Base-by-base conservation (phyloP, 2,329 filamentous ascomycete species). In the Penicillium sp. region DNA sequence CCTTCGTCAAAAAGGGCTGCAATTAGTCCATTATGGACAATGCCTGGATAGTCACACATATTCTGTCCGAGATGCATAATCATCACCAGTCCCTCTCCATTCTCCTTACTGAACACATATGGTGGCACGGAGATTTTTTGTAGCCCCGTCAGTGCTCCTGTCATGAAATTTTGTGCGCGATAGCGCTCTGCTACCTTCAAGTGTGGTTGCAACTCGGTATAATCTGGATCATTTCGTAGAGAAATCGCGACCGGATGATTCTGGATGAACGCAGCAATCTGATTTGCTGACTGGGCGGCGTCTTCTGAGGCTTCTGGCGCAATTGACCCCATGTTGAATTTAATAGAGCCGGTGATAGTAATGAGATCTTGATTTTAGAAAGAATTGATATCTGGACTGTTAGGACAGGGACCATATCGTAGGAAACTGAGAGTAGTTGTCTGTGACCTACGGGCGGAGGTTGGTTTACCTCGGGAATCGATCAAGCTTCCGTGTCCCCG, bases 1-100 rank as follows among this genome's bases (percentile, higher is more conserved):
- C 91, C 92, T 76, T 97, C 94, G 74, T 97, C 94, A 53, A 97
- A 82, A 75, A 97, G 85, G 15, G 93, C 97, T 10, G 93, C 93
- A 60, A 97, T 81, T 65, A 97, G 81, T 0, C 94, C 94, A 53
- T 94, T 93, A 76, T 98, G 94, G 13, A 97, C 86, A 63, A 97
- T 91, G 10, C 91, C 91, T 12, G 91, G 91, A 76, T 97, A 92
- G 1, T 94, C 94, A 74, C 92, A 97, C 38, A 97, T 81, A 68
- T 91, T 87, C 6, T 83, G 78, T 1, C 94, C 93, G 0, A 96
- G 83, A 73, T 93, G 92, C 53, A 88, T 84, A 47, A 98, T 85
- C 17, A 88, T 86, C 3, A 93, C 87, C 53, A 91, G 79, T 50
- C 83, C 85, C 79, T 87, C 88, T 57, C 91, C 90, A 28, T 83